phyloP scores from a whole-genome alignment of 2,329 filamentous ascomycete species.

The Fusarium sublunatum region DNA sequence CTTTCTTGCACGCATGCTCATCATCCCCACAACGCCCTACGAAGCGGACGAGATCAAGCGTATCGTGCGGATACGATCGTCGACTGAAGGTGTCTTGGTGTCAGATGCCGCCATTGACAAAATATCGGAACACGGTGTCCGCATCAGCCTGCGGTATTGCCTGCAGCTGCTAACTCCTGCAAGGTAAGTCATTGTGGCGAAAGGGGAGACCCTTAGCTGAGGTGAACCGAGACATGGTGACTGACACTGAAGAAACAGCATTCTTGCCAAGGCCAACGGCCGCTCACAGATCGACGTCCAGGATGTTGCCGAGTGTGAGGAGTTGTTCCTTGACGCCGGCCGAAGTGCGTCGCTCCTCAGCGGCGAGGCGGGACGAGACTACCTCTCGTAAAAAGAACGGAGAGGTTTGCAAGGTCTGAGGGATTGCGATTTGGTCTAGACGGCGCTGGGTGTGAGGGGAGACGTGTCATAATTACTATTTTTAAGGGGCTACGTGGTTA shows the following conservation, averaged over 20 bases:
- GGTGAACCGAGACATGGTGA: conserved; percentile 47
- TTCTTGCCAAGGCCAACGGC: conserved; percentile 87
- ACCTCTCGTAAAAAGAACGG: conserved; percentile 64
- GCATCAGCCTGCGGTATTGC: conserved; percentile 91
- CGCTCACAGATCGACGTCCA: conserved; percentile 79
- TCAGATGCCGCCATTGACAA: conserved; percentile 86
- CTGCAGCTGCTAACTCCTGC: conserved; percentile 90
- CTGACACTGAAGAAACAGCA: conserved; percentile 63
- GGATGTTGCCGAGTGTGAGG: conserved; percentile 84
- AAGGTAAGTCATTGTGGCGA: conserved; percentile 61
- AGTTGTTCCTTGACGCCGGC: conserved; percentile 84
- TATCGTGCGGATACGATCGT: conserved; percentile 86
- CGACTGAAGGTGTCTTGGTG: conserved; percentile 83
- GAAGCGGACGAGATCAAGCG: conserved; percentile 88
- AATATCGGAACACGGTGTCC: conserved; percentile 86
- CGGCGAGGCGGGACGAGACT: conserved; percentile 71
- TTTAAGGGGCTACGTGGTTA: conserved; percentile 35
- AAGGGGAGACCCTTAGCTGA: conserved; percentile 31
- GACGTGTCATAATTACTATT: conserved; percentile 48
- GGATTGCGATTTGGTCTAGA: conserved; percentile 29
- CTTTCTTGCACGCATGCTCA: conserved; percentile 91
- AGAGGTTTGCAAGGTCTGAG: conserved; percentile 7
- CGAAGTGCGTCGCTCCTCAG: conserved; percentile 78
- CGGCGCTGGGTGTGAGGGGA: conserved; percentile 38
- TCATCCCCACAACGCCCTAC: conserved; percentile 94